Evolutionary conservation across 768 basidiomycete genomes (phyloP), one percentile per base, ranked within the genome.

Genomic region (Boletus vermiculosoides): DNA sequence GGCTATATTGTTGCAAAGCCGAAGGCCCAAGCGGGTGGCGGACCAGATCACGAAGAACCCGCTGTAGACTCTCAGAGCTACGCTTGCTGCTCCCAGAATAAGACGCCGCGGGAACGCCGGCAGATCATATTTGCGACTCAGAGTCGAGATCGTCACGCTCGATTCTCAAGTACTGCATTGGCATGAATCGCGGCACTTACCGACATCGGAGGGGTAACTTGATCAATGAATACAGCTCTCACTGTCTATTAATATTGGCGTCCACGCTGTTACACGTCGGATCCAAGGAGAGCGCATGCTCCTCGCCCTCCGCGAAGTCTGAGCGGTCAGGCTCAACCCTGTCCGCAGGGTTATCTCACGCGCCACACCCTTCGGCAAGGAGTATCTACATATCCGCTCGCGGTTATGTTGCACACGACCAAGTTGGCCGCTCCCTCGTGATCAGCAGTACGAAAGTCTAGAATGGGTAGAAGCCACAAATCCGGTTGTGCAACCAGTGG

Each of bases 211-310:
- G 58, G 36, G n/a, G 6, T 16, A 18, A 20, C 30, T 33, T 31
- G 8, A 58, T 59, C 50, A 36, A 40, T 47, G 25, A 54, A 45
- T 22, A 31, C 20, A 8, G n/a, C 52, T 49, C 55, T 45, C 37
- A 40, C 40, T 36, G 52, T 50, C 36, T 63, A 54, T 51, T 63
- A 54, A 63, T 59, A 31, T 40, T 40, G 42, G 6, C 16, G 5
- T 37, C 22, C 47, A 49, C n/a, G 37, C 37, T 25, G 46, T 45
- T 48, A 25, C 50, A 49, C 20, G 37, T 22, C 46, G 46, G 30
- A 33, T 34, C 23, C 18, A 23, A 28, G 33, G 10, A 50, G 41
- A 48, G 45, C 34, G 18, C 41, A 58, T 28, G 15, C n/a, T 18
- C 39, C 41, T 31, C 20, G 20, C 15, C 25, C 15, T 53, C 45